Base-by-base conservation (phyloP, 1,139 yeast genomes). In the Kodamaea plutei region DNA sequence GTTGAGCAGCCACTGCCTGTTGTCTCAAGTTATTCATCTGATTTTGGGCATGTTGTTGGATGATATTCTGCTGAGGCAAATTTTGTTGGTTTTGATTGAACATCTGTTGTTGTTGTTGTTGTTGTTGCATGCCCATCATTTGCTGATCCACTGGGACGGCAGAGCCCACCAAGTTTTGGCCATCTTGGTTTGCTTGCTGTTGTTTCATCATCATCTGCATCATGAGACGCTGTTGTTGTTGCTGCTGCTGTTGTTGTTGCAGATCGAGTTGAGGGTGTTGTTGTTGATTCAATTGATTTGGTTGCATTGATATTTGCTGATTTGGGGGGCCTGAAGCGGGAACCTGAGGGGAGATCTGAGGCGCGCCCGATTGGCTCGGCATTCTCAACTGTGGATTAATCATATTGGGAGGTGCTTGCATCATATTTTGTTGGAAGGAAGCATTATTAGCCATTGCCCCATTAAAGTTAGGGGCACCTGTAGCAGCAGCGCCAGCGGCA, bases 21-120 rank as follows among this genome's bases (percentile, higher is more conserved):
- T 69, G 76, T 26, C 76, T 63, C 36, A 70, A 52, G 39, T 61
- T 69, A 39, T 69, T 69, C 76, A 71, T 69, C 47, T 72, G 77
- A 24, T 56, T 56, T 43, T 71, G 77, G 2, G 76, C 76, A 38
- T 67, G 74, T 39, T 67, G 73, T 34, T 70, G 76, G 27, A 56
- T 59, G 38, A 60, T 55, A 38, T 61, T 59, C 33, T 56, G 63
- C 21, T 26, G 30, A 10, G 29, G 29, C 21, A 23, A 19, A 5
- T 28, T 28, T 18, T 30, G 31, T 19, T 34, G 36, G 9, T 21
- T 29, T 15, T 23, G 31, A 12, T 26, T 33, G 18, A 23, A 27
- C n/a, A 27, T 30, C 37, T 40, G 43, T 14, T 51, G 58, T 31
- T 50, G 62, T 7, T 17, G n/a, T n/a, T n/a, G n/a, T n/a, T n/a